Evolutionary conservation across 306 rosid genomes (phyloP).

Genomic region (Cucurbita argyrosperma): DNA sequence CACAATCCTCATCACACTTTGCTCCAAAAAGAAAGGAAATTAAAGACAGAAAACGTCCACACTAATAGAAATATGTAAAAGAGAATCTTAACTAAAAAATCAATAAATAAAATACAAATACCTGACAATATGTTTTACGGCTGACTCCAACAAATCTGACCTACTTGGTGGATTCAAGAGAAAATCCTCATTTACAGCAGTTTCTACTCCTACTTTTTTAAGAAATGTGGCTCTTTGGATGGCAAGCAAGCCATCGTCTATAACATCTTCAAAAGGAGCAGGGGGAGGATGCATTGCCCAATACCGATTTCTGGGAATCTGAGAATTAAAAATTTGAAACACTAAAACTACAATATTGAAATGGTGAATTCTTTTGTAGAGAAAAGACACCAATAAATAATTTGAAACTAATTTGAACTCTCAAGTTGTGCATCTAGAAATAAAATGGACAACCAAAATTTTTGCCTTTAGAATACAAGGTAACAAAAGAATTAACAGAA

Average conservation of each 20-base stretch:
- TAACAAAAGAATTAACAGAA: not conserved
- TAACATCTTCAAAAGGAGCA: slow-evolving; percentile 88
- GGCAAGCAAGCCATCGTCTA: slow-evolving; percentile 76
- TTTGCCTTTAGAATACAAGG: not conserved
- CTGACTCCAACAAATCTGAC: slow-evolving; percentile 80
- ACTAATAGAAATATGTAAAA: not conserved
- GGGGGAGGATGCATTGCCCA: slow-evolving; percentile 99
- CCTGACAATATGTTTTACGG: slow-evolving; percentile 80
- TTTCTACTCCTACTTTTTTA: slow-evolving; percentile 91
- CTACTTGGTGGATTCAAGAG: slow-evolving; percentile 66
- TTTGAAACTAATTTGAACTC: not conserved
- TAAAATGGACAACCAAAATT: not conserved
- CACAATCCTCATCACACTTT: not conserved
- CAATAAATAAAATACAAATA: slow-evolving; percentile 14
- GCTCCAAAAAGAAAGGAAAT: not conserved
- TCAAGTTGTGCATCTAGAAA: not conserved
- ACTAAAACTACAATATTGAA: slow-evolving; percentile 2
- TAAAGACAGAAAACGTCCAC: not conserved
- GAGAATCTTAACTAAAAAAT: not conserved
- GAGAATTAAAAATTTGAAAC: slow-evolving; percentile 29
- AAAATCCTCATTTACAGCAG: slow-evolving; percentile 51
- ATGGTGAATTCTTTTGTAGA: not conserved
- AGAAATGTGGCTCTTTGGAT: slow-evolving; percentile 92
- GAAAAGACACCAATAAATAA: not conserved
- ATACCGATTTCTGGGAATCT: slow-evolving; percentile 95